Percentiles rank a stretch among this genome's conserved stretches.
phyloP scores from a whole-genome alignment of 208 protist species.

The Leishmania gerbilli region DNA sequence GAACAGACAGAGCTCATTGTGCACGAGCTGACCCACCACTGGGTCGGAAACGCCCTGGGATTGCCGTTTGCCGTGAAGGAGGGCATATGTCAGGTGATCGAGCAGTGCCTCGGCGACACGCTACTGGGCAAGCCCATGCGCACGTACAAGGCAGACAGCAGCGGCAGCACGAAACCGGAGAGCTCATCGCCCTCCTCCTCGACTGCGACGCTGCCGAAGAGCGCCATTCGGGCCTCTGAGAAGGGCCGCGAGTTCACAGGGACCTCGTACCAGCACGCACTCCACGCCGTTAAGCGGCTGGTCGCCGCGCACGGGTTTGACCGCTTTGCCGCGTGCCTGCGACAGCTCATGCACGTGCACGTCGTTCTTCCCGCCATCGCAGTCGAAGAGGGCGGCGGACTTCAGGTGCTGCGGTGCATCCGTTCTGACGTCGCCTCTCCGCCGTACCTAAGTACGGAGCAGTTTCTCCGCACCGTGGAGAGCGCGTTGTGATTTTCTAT shows the following conservation, averaged over 20 bases:
- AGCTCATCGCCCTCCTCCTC: background rate
- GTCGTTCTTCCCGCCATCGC: conserved; percentile 18
- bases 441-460: conserved; percentile 26
- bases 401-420: conserved; percentile 19
- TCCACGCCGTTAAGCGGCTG: conserved; percentile 36
- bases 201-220: background rate
- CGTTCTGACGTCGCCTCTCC: conserved; percentile 3
- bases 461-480: conserved; percentile 10
- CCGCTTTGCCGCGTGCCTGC: conserved; percentile 34
- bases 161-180: background rate
- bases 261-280: conserved; percentile 61
- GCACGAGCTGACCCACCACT: conserved; percentile 90
- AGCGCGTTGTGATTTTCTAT: background rate
- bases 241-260: conserved; percentile 77
- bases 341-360: conserved; percentile 31
- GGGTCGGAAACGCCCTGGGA: conserved; percentile 83
- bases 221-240: conserved; percentile 37
- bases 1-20: conserved; percentile 66
- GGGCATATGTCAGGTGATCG: conserved; percentile 81
- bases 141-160: conserved; percentile 19
- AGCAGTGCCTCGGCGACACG: conserved; percentile 61
- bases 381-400: conserved; percentile 24
- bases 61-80: conserved; percentile 88
- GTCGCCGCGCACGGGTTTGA: conserved; percentile 45
- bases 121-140: conserved; percentile 42